Evolutionary conservation across 1,284 basidiomycete genomes (phyloP).

Genomic region (Trametes hirsuta): DNA sequence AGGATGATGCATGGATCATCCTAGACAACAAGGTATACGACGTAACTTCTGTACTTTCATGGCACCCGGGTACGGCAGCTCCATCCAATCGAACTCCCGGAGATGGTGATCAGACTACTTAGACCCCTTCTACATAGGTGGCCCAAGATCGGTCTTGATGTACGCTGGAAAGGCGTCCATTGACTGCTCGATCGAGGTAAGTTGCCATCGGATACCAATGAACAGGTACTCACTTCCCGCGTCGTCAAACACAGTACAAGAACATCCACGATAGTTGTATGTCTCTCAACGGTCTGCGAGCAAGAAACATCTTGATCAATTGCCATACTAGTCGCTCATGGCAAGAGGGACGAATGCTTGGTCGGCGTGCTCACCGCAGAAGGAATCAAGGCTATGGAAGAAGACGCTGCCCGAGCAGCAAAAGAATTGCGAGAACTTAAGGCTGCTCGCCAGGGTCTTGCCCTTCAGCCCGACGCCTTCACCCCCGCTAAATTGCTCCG

Average conservation of each 20-base stretch:
- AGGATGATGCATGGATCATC: constrained; percentile 33
- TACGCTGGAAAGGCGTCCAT: constrained; percentile 31
- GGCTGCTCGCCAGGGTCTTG: constrained; percentile 20
- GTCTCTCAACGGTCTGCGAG: not conserved
- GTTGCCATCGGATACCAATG: not conserved
- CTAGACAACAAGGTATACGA: constrained; percentile 33
- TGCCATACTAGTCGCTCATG: constrained; percentile 20
- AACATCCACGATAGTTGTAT: constrained; percentile 29
- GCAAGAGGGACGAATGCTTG: constrained; percentile 25
- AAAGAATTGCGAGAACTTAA: constrained; percentile 24
- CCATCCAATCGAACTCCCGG: too few species aligned
- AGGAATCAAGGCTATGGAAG: constrained; percentile 26
- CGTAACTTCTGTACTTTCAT: constrained; percentile 25
- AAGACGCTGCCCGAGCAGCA: constrained; percentile 27
- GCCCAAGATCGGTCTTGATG: constrained; percentile 22
- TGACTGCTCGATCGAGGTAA: constrained; percentile 26
- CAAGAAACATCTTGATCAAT: not conserved
- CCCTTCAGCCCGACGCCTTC: constrained; percentile 29
- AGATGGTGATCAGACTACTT: too few species aligned
- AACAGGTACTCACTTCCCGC: not conserved
- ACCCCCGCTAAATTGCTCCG: constrained; percentile 22
- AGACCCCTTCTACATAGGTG: constrained; percentile 9
- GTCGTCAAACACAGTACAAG: constrained; percentile 18
- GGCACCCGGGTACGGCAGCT: constrained; percentile 26
- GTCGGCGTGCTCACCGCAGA: constrained; percentile 26